Conservation (phyloP, 2,329 filamentous ascomycete genomes). For the Dactylellina sp. region DNA sequence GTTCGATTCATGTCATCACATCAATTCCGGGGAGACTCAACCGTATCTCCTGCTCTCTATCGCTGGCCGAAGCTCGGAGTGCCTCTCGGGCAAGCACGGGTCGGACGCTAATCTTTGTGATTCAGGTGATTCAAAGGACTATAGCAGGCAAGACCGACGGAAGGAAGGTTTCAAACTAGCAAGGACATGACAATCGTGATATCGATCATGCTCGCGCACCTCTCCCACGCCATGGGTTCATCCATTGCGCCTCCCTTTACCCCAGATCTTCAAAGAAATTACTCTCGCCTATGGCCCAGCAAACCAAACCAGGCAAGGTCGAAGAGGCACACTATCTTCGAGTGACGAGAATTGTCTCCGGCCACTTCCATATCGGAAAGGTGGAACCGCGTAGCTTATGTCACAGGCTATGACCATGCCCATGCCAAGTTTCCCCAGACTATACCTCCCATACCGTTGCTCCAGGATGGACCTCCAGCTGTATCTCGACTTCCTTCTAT, state of each 20-base stretch:
- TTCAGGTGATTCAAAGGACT: slow-evolving; percentile 14
- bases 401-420: slow-evolving; percentile 36
- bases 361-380: slow-evolving; percentile 47
- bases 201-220: slow-evolving; percentile 2
- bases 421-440: slow-evolving; percentile 38
- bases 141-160: slow-evolving; percentile 21
- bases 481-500: slow-evolving; percentile 38
- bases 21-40: slow-evolving; percentile 1
- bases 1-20: neutral
- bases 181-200: slow-evolving; percentile 17
- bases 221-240: slow-evolving; percentile 18
- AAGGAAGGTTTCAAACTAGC: slow-evolving; percentile 9
- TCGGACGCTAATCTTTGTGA: slow-evolving; percentile 7
- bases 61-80: slow-evolving; percentile 36
- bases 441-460: slow-evolving; percentile 25
- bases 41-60: neutral
- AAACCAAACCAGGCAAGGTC: neutral
- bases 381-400: slow-evolving; percentile 32
- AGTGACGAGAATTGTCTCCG: slow-evolving; percentile 50
- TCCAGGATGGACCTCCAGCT: neutral
- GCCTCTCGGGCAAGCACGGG: slow-evolving; percentile 22
- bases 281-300: slow-evolving; percentile 36
- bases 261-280: slow-evolving; percentile 21
- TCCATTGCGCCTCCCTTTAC: slow-evolving; percentile 33
- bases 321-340: neutral